These are phyloP conservation scores for Carpediemonas membranifera DNA, from an alignment of 78 protist species.

Conservation along the genomic window DNA sequence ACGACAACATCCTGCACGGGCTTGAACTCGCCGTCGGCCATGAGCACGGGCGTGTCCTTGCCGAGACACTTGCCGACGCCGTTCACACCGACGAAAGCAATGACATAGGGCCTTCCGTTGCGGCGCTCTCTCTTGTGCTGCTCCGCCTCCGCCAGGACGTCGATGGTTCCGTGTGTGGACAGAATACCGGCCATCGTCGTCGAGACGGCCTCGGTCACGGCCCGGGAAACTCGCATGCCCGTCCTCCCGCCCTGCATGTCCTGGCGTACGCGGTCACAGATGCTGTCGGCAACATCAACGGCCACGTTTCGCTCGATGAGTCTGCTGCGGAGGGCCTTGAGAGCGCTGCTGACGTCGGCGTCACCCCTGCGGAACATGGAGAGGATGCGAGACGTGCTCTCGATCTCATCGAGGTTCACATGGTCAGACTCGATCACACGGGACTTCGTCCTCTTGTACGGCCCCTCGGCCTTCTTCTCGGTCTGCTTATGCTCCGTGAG, in stretches of 20 bases:
- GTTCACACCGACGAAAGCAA: slow-evolving; percentile 51
- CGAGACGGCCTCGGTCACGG: slow-evolving; percentile 45
- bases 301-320: slow-evolving; percentile 88
- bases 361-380: too few species aligned
- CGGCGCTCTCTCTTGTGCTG: not conserved
- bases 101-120: slow-evolving; percentile 21
- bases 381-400: too few species aligned
- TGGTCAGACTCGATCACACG: too few species aligned
- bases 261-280: slow-evolving; percentile 57
- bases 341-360: too few species aligned
- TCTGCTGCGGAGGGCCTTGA: too few species aligned
- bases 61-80: slow-evolving; percentile 29
- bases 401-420: too few species aligned
- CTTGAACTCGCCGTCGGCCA: too few species aligned
- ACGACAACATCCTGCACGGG: not conserved
- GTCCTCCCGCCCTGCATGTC: slow-evolving; percentile 52
- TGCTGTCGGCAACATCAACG: slow-evolving; percentile 58
- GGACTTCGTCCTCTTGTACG: too few species aligned
- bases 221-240: not conserved
- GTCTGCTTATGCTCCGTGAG: too few species aligned
- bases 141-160: slow-evolving; percentile 26
- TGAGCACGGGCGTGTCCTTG: not conserved
- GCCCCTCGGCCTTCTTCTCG: too few species aligned
- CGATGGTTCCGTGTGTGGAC: slow-evolving; percentile 61
- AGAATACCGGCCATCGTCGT: slow-evolving; percentile 73